Base-by-base conservation (phyloP, 2,329 filamentous ascomycete genomes). In the Tympanopsis confertula region DNA sequence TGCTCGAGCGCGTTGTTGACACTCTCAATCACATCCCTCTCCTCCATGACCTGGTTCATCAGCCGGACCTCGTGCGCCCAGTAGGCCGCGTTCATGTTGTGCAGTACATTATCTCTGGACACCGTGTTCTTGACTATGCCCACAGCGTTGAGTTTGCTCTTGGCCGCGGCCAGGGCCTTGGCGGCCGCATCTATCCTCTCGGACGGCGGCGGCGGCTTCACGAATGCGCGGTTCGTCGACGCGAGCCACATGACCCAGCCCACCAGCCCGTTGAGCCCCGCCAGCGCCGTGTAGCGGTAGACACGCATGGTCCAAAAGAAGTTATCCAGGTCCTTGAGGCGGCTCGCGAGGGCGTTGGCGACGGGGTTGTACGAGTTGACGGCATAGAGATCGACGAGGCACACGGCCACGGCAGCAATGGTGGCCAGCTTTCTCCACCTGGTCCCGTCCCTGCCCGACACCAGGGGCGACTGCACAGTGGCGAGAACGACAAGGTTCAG, bases 81-180 rank as follows among this genome's bases (percentile, higher is more conserved):
- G 59, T 95, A 95, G 13, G 66, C 69, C 47, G 80, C 72, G 36
- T 72, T 71, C 41, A 71, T 70, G 2, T 59, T 66, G 41, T 87
- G 74, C 55, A 95, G 61, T 32, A 71, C 71, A 44, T 74, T 69
- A 58, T 95, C 85, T 39, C 88, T 65, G 40, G 82, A 66, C 13
- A 84, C 71, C 3, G 86, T 85, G 62, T 95, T 95, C 54, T 82
- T 75, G 35, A 94, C 63, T 40, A 94, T 77, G 5, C 77, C 82
- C 26, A 84, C 62, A 1, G 82, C 84, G 47, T 73, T 78, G 42
- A 94, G 56, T 55, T 81, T 86, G 39, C 74, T 70, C 53, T 78
- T 71, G 12, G 74, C 66, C 4, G 60, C 59, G 32, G 75, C 71
- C 36, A 94, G 56, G 3, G 64, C 57, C 36, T 70, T 64, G 36